A percentile compares a stretch with the other conserved stretches of the same genome.
Conservation (phyloP, 345 rosid genomes). For the Toxicodendron radicans region DNA sequence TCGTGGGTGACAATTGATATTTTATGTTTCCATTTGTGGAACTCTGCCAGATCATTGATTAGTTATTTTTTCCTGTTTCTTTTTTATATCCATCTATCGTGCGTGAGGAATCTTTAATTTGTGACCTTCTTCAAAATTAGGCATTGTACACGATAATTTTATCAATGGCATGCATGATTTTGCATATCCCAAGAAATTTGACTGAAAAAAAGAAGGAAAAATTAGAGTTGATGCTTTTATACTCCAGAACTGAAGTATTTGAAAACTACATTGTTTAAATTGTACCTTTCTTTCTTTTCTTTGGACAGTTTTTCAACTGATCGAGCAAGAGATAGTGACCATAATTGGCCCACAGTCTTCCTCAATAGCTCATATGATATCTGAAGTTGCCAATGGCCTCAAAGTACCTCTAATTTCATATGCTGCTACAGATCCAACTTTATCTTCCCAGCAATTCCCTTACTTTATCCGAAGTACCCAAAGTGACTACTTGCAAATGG, state of each 20-base stretch:
- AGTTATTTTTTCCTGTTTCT: too few species aligned
- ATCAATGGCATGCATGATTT: background rate
- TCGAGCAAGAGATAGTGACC: constrained; percentile 66
- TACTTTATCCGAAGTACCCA: constrained; percentile 71
- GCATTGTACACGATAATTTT: background rate
- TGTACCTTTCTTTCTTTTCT: constrained; percentile 6
- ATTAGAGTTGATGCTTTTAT: constrained; percentile 6
- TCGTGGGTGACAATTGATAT: background rate
- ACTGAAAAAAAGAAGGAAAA: background rate
- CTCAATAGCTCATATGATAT: constrained; percentile 67
- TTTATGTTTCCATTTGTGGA: background rate
- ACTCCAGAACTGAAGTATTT: background rate
- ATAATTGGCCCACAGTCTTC: constrained; percentile 83
- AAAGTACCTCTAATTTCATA: constrained; percentile 77
- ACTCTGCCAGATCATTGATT: background rate
- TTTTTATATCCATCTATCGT: background rate
- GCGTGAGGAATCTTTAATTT: background rate
- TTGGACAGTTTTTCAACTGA: constrained; percentile 62
- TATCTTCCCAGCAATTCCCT: constrained; percentile 82
- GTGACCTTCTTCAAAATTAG: background rate
- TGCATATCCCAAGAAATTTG: background rate
- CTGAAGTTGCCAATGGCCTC: constrained; percentile 59
- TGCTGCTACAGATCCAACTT: constrained; percentile 90
- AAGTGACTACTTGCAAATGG: constrained; percentile 77
- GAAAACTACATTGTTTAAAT: background rate